These are phyloP conservation scores for Dispira parvispora DNA, from an alignment of 192 early-diverging fungal species.

Conservation along the genomic window DNA sequence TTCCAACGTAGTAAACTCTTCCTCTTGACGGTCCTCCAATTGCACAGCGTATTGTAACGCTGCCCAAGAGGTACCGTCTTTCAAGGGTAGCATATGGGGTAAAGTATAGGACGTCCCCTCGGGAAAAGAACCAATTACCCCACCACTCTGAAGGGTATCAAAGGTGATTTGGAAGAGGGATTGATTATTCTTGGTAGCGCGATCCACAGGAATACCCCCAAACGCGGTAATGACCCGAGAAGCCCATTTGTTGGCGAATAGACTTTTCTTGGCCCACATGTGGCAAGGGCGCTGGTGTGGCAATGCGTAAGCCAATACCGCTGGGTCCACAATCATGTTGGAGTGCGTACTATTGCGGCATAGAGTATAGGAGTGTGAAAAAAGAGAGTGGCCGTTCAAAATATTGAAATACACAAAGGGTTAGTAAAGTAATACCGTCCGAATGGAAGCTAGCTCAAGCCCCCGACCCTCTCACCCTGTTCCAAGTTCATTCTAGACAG, in stretches of 20 bases:
- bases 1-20: constrained; percentile 4
- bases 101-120: constrained; percentile 28
- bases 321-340: constrained; percentile 35
- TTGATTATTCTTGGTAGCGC: constrained; percentile 29
- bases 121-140: constrained; percentile 30
- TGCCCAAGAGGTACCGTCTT: constrained; percentile 33
- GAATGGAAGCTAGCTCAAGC: neutral
- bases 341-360: constrained; percentile 18
- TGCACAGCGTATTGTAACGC: constrained; percentile 28
- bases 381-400: neutral
- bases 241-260: constrained; percentile 22
- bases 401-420: neutral
- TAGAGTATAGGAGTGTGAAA: neutral
- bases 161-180: constrained; percentile 23
- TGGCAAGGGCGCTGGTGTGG: constrained; percentile 26
- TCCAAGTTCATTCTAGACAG: neutral
- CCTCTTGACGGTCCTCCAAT: constrained; percentile 13
- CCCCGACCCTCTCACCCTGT: neutral
- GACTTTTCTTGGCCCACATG: constrained; percentile 33
- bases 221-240: constrained; percentile 15
- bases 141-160: constrained; percentile 24
- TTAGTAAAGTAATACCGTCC: neutral
- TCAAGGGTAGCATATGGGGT: constrained; percentile 20
- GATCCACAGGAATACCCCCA: constrained; percentile 33
- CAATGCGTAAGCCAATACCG: constrained; percentile 20